Conservation (phyloP, 331 rosid species). For the Quercus lobata region DNA sequence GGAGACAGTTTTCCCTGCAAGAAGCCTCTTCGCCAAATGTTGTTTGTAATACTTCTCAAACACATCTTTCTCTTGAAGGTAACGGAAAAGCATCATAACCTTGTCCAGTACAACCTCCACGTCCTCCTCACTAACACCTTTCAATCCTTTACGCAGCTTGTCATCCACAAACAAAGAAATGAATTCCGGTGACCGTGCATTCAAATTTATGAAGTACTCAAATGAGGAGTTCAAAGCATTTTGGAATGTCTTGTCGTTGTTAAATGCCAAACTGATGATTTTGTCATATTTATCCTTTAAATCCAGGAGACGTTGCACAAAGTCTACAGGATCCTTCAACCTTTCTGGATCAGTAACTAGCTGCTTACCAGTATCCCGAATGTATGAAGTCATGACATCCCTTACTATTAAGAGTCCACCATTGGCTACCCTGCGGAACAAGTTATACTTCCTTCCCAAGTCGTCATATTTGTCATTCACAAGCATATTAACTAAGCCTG, state of each 20-base stretch:
- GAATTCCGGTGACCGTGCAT: constrained; percentile 87
- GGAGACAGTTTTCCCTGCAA: constrained; percentile 80
- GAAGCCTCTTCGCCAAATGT: constrained; percentile 93
- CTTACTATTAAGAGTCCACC: constrained; percentile 85
- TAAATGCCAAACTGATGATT: constrained; percentile 63
- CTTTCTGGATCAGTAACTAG: constrained; percentile 83
- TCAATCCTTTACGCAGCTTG: constrained; percentile 87
- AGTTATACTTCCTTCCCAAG: constrained; percentile 74
- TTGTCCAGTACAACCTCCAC: constrained; percentile 84
- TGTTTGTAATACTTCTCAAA: constrained; percentile 91
- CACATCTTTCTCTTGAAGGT: constrained; percentile 90
- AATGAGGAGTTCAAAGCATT: constrained; percentile 93
- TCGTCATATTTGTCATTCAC: constrained; percentile 79
- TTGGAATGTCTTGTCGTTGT: constrained; percentile 82
- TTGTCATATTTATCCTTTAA: constrained; percentile 80
- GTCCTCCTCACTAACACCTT: constrained; percentile 95
- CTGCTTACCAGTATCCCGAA: constrained; percentile 83
- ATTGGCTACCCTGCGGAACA: constrained; percentile 63
- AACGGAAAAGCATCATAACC: constrained; percentile 97
- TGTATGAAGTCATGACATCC: constrained; percentile 82
- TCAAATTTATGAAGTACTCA: constrained; percentile 82
- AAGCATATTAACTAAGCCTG: constrained; percentile 89
- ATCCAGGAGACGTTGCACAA: constrained; percentile 85
- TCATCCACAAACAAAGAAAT: constrained; percentile 94
- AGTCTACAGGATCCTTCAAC: constrained; percentile 85